Conservation (phyloP, 805 yeast species). For the Komagataella populi region DNA sequence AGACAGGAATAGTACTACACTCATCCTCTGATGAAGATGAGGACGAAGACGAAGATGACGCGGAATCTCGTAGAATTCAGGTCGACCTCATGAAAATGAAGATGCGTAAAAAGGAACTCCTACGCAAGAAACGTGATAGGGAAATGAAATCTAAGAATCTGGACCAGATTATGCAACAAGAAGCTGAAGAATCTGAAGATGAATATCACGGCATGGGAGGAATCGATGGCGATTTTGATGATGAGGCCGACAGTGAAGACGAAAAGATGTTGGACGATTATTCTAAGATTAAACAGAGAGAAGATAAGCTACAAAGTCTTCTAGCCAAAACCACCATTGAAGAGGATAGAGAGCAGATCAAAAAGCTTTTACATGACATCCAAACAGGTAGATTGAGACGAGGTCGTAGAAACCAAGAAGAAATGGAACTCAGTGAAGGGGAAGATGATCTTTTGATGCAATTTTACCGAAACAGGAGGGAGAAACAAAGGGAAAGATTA, state of each 20-base stretch:
- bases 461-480: slow-evolving; percentile 17
- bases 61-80: slow-evolving; percentile 11
- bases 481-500: slow-evolving; percentile 33
- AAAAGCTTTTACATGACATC: slow-evolving; percentile 55
- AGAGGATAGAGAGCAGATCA: slow-evolving; percentile 49
- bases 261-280: slow-evolving; percentile 69
- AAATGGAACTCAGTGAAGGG: slow-evolving; percentile 59
- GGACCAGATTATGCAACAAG: slow-evolving; percentile 54
- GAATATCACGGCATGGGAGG: slow-evolving; percentile 82
- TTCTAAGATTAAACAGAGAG: slow-evolving; percentile 39
- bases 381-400: slow-evolving; percentile 60
- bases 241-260: slow-evolving; percentile 58
- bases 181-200: slow-evolving; percentile 83
- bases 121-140: slow-evolving; percentile 19
- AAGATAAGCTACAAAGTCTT: slow-evolving; percentile 42
- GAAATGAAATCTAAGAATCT: slow-evolving; percentile 49
- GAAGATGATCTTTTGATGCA: slow-evolving; percentile 47
- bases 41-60: slow-evolving; percentile 25
- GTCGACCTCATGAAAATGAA: slow-evolving; percentile 11
- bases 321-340: slow-evolving; percentile 47
- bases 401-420: slow-evolving; percentile 37
- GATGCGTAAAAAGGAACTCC: slow-evolving; percentile 10
- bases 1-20: slow-evolving; percentile 2
- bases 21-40: slow-evolving; percentile 11
- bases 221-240: slow-evolving; percentile 43